These are phyloP conservation scores for Kodamaea jinghongensis DNA, from an alignment of 805 yeast species.

Conservation along the genomic window DNA sequence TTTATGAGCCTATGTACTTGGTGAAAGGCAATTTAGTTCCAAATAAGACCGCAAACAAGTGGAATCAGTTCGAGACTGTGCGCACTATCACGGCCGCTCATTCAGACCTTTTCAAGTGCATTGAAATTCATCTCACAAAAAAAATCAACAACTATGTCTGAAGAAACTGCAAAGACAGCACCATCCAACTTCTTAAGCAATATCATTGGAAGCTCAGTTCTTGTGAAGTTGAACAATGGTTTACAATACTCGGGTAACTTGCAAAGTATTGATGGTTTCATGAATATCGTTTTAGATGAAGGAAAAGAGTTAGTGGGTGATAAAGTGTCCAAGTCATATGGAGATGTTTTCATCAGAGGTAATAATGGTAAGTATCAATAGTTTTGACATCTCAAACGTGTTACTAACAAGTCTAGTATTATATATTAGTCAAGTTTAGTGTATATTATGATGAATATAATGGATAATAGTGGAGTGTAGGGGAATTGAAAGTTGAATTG, in stretches of 20 bases:
- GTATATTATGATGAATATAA: neutral
- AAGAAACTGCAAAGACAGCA: constrained; percentile 35
- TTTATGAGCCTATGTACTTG: too few species aligned
- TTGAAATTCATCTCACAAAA: too few species aligned
- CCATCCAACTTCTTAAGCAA: constrained; percentile 79
- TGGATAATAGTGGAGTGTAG: constrained; percentile 4
- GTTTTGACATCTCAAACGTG: neutral
- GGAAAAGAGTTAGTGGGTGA: constrained; percentile 64
- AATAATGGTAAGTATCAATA: constrained; percentile 62
- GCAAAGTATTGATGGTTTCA: constrained; percentile 93
- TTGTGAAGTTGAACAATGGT: constrained; percentile 84
- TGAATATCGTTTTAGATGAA: constrained; percentile 86
- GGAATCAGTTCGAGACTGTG: too few species aligned
- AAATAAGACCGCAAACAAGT: too few species aligned
- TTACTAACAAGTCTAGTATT: constrained; percentile 37
- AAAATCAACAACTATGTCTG: constrained; percentile 1
- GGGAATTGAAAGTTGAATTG: neutral
- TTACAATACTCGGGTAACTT: constrained; percentile 67
- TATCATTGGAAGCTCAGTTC: constrained; percentile 74
- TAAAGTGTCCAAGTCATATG: constrained; percentile 49
- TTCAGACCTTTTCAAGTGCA: too few species aligned
- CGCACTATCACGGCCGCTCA: too few species aligned
- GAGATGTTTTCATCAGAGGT: constrained; percentile 85
- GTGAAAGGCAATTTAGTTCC: too few species aligned
- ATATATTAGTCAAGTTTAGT: constrained; percentile 39